phyloP scores from a whole-genome alignment of 345 rosid genomes.

The Triadica sebifera region DNA sequence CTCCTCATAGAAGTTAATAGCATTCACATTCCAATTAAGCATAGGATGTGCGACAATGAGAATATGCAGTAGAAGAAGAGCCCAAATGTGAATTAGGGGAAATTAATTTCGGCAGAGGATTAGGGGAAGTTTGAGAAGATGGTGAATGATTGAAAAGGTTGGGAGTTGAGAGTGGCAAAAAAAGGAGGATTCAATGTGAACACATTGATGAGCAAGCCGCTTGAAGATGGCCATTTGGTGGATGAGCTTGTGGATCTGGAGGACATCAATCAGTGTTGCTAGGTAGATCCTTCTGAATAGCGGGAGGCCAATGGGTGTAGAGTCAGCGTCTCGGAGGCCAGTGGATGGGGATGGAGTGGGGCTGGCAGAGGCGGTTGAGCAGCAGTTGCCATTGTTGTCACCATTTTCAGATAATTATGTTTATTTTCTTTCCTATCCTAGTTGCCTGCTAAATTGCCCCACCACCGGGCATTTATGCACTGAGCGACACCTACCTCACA shows the following conservation, averaged over 20 bases:
- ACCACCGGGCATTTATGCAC: too few species aligned
- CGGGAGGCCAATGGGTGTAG: constrained; percentile 43
- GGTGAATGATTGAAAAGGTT: constrained; percentile 73
- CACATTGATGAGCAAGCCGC: constrained; percentile 55
- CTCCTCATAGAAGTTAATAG: constrained; percentile 73
- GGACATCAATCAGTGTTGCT: constrained; percentile 68
- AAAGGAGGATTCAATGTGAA: constrained; percentile 78
- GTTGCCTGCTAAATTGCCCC: too few species aligned
- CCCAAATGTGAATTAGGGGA: constrained; percentile 25
- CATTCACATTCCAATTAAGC: constrained; percentile 87
- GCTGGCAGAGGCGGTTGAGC: constrained; percentile 86
- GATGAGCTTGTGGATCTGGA: constrained; percentile 80
- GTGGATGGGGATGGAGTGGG: constrained; percentile 54
- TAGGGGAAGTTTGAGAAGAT: constrained; percentile 64
- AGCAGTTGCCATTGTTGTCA: constrained; percentile 65
- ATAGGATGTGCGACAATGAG: too few species aligned
- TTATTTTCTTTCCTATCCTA: too few species aligned
- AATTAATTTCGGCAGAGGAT: constrained; percentile 35
- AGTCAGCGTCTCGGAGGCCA: too few species aligned
- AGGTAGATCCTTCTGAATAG: constrained; percentile 83
- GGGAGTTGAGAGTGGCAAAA: constrained; percentile 49
- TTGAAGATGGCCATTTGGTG: constrained; percentile 94
- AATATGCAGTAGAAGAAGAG: too few species aligned
- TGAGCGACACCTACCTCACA: too few species aligned
- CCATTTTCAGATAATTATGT: too few species aligned